Evolutionary conservation across 106 monocot genomes (phyloP), one percentile per base, ranked within the genome.

Genomic region (Xerophyta viscosa): DNA sequence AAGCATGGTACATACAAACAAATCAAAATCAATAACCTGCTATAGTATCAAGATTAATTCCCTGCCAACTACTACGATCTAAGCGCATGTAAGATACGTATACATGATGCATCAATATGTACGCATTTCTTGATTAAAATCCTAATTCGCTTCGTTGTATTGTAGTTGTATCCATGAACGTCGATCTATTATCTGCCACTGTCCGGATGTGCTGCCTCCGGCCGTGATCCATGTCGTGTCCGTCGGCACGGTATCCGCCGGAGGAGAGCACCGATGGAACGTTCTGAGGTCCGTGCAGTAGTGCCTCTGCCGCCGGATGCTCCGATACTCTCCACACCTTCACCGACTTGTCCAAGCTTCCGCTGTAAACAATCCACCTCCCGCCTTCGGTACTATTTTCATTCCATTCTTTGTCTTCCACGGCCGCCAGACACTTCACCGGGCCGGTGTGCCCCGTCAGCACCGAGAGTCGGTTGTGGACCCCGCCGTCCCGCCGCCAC

Each of bases 321-420:
- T 81, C 81, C 25, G 68, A 72, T 29, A 83, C 67, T 56, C 54
- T 54, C 78, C 83, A 83, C 24, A 74, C 67, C 71, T 78, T 83
- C 3, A 78, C 55, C 9, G 70, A 74, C 47, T 71, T 70, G 56
- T 83, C 83, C 13, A 70, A 47, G 50, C 83, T 74, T 6, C 78
- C 74, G 37, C 78, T 83, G 67, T 83, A 83, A 20, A 83, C 56
- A 13, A 83, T 19, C 70, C 62, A 74, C n/a, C 64, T 30, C 0
- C 46, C 47, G 2, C 24, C 23, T 1, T 28, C 65, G 24, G 0
- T 24, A 18, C 31, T 39, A 0, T 52, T 57, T 2, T 0, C 26
- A 1, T 21, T 36, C 33, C 33, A 11, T 36, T 36, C 33, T 36
- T 36, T 8, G 17, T 74, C 74, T 26, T 27, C 50, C 31, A 66